Evolutionary conservation across 768 basidiomycete species (phyloP).

Genomic region (Filobasidium wieringae): DNA sequence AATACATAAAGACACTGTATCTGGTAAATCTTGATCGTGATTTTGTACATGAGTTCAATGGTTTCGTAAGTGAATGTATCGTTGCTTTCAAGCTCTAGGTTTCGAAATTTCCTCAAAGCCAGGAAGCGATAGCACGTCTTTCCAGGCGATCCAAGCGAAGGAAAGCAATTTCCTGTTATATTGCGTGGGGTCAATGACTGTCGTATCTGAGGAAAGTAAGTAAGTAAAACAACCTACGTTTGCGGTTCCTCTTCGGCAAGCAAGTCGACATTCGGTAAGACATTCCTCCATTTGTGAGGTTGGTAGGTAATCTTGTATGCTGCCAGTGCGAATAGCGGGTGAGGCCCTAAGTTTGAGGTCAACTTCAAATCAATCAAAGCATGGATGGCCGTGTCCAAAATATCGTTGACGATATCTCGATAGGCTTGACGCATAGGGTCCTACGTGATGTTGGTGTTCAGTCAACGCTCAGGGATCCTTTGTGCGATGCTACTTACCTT

Average conservation of each 20-base stretch:
- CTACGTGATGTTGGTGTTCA: background rate
- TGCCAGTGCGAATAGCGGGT: constrained; percentile 16
- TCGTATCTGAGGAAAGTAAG: background rate
- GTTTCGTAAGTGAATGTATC: no score
- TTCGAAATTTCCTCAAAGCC: background rate
- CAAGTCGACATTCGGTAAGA: background rate
- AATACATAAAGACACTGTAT: no score
- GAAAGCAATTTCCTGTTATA: constrained; percentile 1
- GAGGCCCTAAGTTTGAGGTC: constrained; percentile 3
- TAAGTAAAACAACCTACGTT: background rate
- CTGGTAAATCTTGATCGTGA: no score
- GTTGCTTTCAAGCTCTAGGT: no score
- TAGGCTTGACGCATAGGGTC: constrained; percentile 10
- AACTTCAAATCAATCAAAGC: background rate
- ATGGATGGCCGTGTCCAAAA: constrained; percentile 2
- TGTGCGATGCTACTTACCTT: constrained; percentile 1
- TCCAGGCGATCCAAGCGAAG: constrained; percentile 14
- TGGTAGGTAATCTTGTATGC: constrained; percentile 18
- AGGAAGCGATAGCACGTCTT: constrained; percentile 8
- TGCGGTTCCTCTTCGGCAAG: background rate
- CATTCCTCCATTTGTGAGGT: background rate
- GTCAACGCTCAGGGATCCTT: background rate
- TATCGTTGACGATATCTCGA: background rate
- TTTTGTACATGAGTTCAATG: no score
- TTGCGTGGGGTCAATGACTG: background rate